Percentiles rank a stretch among this genome's conserved stretches.
Conservation (phyloP, 2,329 filamentous ascomycete species). For the Rhynchosporium agropyri region DNA sequence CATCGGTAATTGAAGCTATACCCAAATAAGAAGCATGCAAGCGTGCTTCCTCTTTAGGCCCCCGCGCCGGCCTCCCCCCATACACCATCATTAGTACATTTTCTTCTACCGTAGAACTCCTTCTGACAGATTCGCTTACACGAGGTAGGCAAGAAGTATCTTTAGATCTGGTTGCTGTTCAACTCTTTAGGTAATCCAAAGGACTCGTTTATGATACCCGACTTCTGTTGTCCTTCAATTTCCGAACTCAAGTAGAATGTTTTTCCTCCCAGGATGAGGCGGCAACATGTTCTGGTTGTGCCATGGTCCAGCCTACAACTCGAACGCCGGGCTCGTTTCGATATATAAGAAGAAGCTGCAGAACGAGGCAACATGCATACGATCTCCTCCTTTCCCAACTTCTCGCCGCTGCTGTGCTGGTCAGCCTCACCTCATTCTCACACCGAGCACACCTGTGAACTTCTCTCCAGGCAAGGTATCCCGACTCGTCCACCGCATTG, state of each 20-base stretch:
- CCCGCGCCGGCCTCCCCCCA: neutral
- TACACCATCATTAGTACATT: too few species aligned
- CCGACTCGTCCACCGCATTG: too few species aligned
- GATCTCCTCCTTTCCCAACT: neutral
- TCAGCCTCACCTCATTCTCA: neutral
- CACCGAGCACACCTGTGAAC: too few species aligned
- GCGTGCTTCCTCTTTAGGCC: neutral
- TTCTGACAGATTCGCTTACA: too few species aligned
- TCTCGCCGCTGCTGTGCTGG: neutral
- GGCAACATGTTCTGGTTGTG: neutral
- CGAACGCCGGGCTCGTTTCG: neutral
- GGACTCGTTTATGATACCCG: neutral
- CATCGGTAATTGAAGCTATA: neutral
- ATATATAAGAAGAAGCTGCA: neutral
- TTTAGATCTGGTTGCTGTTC: neutral
- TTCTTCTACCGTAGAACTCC: too few species aligned
- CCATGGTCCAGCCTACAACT: neutral
- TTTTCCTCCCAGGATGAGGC: neutral
- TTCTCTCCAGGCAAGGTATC: too few species aligned
- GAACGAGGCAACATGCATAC: neutral
- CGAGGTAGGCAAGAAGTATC: neutral
- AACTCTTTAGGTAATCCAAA: neutral
- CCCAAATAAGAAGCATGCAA: neutral
- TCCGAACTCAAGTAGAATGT: neutral
- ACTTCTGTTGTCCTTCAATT: neutral